Percentiles rank a stretch among this genome's conserved stretches.
Conservation (phyloP, 768 basidiomycete species). For the Hypholoma sublateritium region DNA sequence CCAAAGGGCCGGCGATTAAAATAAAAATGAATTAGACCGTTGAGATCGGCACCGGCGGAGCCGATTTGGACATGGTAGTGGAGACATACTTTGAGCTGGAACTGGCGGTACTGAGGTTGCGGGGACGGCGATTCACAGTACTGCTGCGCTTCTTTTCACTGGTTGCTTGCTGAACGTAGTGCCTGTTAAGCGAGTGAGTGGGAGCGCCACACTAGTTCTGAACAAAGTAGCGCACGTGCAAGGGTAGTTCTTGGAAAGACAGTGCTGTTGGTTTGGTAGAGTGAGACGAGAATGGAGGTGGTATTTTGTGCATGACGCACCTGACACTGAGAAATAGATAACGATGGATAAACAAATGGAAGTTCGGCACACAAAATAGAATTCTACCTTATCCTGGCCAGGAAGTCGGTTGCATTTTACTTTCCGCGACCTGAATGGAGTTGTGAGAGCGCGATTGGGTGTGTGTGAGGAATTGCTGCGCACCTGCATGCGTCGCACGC, state of each 20-base stretch:
- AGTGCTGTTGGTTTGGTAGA: conserved; percentile 54
- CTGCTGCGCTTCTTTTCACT: conserved; percentile 77
- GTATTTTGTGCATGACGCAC: conserved; percentile 33
- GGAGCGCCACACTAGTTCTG: conserved; percentile 4
- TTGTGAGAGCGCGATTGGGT: conserved; percentile 10
- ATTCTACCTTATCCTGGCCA: conserved; percentile 74
- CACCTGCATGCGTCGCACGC: conserved; percentile 93
- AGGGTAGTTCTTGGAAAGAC: conserved; percentile 82
- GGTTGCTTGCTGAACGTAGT: conserved; percentile 82
- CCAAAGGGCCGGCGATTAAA: conserved; percentile 6
- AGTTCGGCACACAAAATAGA: conserved; percentile 13
- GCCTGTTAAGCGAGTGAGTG: conserved; percentile 38
- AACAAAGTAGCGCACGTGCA: conserved; percentile 72
- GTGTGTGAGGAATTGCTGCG: conserved; percentile 9
- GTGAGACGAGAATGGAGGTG: conserved; percentile 7
- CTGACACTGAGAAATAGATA: conserved; percentile 52
- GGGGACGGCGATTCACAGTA: conserved; percentile 58
- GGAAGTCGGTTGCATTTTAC: conserved; percentile 86
- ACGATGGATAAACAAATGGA: conserved; percentile 2
- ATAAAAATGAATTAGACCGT: conserved; percentile 16
- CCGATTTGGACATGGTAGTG: conserved; percentile 9
- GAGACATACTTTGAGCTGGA: conserved; percentile 42
- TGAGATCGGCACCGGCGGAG: conserved; percentile 21
- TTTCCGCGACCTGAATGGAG: conserved; percentile 65
- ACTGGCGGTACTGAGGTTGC: conserved; percentile 52